Conservation (phyloP, 1,284 basidiomycete species). For the Caloboletus inedulis region DNA sequence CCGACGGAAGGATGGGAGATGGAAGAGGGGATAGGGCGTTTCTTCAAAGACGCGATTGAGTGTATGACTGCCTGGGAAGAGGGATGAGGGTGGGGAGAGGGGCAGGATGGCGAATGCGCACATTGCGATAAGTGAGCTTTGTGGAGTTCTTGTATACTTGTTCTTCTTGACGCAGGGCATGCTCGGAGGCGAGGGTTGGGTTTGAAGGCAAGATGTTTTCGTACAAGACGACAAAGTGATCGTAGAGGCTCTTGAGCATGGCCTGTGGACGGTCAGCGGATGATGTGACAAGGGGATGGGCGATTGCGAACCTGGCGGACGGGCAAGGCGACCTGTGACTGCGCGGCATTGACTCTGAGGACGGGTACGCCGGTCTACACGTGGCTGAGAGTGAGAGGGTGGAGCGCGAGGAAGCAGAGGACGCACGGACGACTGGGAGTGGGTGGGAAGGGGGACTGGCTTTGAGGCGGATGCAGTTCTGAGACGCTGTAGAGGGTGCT, state of each 20-base stretch:
- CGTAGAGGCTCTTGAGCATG: constrained; percentile 68
- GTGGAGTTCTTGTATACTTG: constrained; percentile 69
- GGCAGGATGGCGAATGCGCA: constrained; percentile 32
- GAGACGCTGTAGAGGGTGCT: constrained; percentile 63
- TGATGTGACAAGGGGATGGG: constrained; percentile 1
- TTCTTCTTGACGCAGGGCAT: constrained; percentile 74
- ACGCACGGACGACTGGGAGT: constrained; percentile 39
- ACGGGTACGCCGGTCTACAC: constrained; percentile 61
- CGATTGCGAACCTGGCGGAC: constrained; percentile 58
- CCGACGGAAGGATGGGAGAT: constrained; percentile 75
- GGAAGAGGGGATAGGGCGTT: constrained; percentile 60
- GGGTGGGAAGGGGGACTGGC: constrained; percentile 41
- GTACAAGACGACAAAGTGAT: constrained; percentile 69
- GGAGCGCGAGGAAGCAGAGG: neutral
- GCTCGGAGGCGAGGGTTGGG: constrained; percentile 63
- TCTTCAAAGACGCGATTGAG: constrained; percentile 69
- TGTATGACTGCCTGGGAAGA: constrained; percentile 64
- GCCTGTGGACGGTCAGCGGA: constrained; percentile 39
- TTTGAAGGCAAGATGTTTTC: constrained; percentile 46
- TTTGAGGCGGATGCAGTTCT: constrained; percentile 43
- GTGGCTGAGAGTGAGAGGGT: neutral
- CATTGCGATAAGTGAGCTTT: constrained; percentile 78
- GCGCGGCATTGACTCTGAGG: constrained; percentile 59
- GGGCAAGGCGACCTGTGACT: constrained; percentile 61
- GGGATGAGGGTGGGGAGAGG: constrained; percentile 8